Evolutionary conservation across 805 yeast species (phyloP), one percentile per base, ranked within the genome.

Genomic region (Saccharomyces eubayanus): DNA sequence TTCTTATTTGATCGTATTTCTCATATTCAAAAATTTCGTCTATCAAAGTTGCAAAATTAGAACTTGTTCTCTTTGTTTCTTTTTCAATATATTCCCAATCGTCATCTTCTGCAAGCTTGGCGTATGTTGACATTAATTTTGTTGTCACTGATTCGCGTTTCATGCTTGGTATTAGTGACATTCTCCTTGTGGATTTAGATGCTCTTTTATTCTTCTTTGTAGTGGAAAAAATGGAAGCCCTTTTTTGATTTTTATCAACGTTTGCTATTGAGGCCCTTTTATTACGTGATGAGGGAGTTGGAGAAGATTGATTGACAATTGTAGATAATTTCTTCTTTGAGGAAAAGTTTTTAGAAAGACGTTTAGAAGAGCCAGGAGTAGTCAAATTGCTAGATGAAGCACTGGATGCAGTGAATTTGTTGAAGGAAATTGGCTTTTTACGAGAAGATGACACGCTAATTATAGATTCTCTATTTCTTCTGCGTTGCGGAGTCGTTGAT

Each of bases 1-100:
- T 76, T 77, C 76, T 80, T 59, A 77, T 70, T 63, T 79, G 83
- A 55, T 82, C 87, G 51, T 77, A 81, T 59, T 77, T 78, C 62
- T 84, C 90, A 67, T 84, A 86, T 61, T 81, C 85, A 74, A 86
- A 86, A 54, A 86, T 81, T 68, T 81, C 83, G 70, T 86, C 92
- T 73, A 89, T 84, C 46, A 86, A 72, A 2, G 86, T 79, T 11
- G 90, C 94, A 73, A 86, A 86, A 57, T 86, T 87, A 14, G 88
- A 83, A 40, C 88, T 82, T 1, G 91, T 84, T 68, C 94, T 77
- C 69, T 80, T 84, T 5, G 89, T 83, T 65, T 83, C 88, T 62
- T 79, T 82, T 61, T 84, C 87, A 68, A 85, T 79, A 60, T 79
- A 79, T 61, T 82, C 86, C 82, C 88, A 81, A 56, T 82, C 86